These are phyloP conservation scores for Ceratocystiopsis sp. DNA, from an alignment of 2,329 filamentous ascomycete genomes.

Conservation along the genomic window DNA sequence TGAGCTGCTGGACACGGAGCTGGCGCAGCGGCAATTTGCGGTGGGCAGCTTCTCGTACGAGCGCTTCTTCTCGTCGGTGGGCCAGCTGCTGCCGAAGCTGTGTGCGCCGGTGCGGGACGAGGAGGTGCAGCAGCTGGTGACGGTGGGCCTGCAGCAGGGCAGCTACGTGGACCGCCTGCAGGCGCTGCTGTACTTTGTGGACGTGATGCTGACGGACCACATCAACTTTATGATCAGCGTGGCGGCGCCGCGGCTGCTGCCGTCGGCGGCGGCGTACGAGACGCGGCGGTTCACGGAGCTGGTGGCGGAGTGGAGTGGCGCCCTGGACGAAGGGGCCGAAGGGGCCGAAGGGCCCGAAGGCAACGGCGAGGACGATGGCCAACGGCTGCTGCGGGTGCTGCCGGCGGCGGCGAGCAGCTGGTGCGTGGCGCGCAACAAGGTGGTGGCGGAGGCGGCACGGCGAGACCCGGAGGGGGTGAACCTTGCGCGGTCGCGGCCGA, in stretches of 20 bases:
- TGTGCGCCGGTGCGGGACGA: constrained; percentile 69
- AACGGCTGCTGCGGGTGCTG: constrained; percentile 16
- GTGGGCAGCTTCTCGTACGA: constrained; percentile 65
- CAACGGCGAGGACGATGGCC: constrained; percentile 17
- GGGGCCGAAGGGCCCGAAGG: constrained; percentile 15
- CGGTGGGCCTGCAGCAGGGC: constrained; percentile 40
- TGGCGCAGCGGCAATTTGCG: constrained; percentile 50
- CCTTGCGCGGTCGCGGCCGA: constrained; percentile 43
- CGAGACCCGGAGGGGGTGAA: constrained; percentile 53
- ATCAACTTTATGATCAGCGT: constrained; percentile 65
- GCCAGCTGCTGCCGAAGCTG: constrained; percentile 56
- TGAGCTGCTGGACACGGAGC: constrained; percentile 57
- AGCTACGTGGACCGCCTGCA: constrained; percentile 61
- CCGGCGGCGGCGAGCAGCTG: constrained; percentile 48
- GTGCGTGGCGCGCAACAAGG: constrained; percentile 44
- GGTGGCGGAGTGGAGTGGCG: constrained; percentile 16
- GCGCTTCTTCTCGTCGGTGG: constrained; percentile 64
- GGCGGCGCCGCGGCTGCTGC: constrained; percentile 52
- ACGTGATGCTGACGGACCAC: constrained; percentile 64
- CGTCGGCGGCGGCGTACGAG: constrained; percentile 57
- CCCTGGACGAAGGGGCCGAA: too few relatives aligned
- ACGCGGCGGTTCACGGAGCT: constrained; percentile 53
- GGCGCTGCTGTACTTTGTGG: constrained; percentile 57
- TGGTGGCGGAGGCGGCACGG: constrained; percentile 46
- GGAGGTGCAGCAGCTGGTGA: constrained; percentile 51